Conservation (phyloP, 306 rosid species). For the Acacia melanoxylon region DNA sequence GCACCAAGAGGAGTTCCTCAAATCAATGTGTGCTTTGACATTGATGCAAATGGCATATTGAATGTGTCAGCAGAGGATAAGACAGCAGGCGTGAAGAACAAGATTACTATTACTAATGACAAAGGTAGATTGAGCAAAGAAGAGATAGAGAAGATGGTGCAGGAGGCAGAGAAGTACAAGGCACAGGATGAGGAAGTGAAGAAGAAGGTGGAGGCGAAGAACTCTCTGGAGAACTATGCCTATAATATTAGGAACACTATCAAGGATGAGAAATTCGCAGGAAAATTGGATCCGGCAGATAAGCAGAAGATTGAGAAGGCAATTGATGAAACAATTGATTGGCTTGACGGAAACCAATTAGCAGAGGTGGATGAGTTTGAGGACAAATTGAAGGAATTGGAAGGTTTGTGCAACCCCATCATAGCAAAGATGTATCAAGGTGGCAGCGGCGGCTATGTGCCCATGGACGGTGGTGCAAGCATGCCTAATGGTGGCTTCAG, state of each 20-base stretch:
- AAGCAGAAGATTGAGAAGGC: conserved; percentile 1
- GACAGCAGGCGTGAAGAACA: background rate
- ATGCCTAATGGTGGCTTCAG: background rate
- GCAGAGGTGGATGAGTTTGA: background rate
- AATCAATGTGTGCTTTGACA: background rate
- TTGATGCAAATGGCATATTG: background rate
- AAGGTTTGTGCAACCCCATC: background rate
- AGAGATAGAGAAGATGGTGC: background rate
- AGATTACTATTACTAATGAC: background rate
- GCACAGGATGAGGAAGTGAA: background rate
- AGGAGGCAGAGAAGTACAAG: conserved; percentile 3
- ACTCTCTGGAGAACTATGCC: background rate
- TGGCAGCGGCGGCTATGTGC: background rate
- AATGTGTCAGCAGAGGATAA: background rate
- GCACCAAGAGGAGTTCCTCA: background rate
- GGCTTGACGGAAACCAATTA: background rate
- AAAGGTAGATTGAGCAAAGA: background rate
- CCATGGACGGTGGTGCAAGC: background rate
- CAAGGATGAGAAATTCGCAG: background rate
- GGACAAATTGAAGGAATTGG: background rate
- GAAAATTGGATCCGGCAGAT: background rate
- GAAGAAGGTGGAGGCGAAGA: background rate
- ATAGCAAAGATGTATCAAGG: background rate
- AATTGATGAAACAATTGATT: background rate
- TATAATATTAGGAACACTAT: background rate